A percentile compares a stretch with the other conserved stretches of the same genome.
These are phyloP conservation scores for Colletotrichum phormii DNA, from an alignment of 2,329 filamentous ascomycete species.

Conservation along the genomic window DNA sequence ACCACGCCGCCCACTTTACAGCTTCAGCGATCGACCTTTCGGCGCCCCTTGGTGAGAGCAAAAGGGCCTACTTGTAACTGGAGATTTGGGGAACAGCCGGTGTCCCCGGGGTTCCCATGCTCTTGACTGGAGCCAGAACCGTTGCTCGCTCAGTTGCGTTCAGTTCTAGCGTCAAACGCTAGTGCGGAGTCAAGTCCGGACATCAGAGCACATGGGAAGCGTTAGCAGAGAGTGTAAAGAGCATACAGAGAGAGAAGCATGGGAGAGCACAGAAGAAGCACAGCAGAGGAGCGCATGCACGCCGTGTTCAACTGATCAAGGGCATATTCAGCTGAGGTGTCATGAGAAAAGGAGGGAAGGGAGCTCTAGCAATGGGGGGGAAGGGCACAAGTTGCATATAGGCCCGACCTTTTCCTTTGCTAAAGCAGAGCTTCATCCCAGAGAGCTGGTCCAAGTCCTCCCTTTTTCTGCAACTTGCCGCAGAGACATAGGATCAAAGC, in stretches of 20 bases:
- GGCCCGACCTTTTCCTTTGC: neutral
- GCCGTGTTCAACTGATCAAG: constrained; percentile 27
- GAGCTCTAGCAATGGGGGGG: neutral
- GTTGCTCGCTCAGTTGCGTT: constrained; percentile 20
- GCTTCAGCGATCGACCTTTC: neutral
- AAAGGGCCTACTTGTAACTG: neutral
- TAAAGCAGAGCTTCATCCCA: neutral
- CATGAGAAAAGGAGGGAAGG: neutral
- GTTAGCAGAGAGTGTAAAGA: neutral
- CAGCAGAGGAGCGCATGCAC: constrained; percentile 11
- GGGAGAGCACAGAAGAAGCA: neutral
- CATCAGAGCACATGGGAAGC: constrained; percentile 23
- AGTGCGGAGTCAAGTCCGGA: constrained; percentile 31
- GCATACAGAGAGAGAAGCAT: neutral
- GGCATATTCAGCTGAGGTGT: constrained; percentile 7
- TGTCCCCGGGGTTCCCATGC: constrained; percentile 16
- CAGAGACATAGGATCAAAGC: constrained; percentile 11
- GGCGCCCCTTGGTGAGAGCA: neutral
- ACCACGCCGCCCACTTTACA: neutral
- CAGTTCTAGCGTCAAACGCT: constrained; percentile 35
- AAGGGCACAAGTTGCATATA: constrained; percentile 17
- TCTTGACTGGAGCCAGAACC: constrained; percentile 18
- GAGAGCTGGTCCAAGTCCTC: constrained; percentile 11
- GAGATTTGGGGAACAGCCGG: neutral
- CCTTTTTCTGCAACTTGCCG: neutral